Evolutionary conservation across 108 stramenopile species (phyloP).

Genomic region (Cylindrotheca closterium): DNA sequence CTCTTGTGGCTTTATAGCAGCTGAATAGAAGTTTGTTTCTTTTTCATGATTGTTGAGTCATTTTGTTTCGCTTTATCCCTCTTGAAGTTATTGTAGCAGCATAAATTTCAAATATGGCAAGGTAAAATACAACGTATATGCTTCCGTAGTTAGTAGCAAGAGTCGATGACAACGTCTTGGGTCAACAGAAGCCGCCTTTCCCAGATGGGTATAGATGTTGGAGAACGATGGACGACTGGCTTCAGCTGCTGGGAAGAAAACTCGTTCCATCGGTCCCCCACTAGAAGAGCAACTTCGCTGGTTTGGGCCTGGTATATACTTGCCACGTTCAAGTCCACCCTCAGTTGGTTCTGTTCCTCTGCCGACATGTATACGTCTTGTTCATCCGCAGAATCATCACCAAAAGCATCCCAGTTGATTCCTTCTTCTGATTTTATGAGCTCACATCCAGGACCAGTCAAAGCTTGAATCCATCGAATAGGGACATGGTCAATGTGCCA

Average conservation of each 20-base stretch:
- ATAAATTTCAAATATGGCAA: too few species aligned
- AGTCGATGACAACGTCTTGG: slow-evolving; percentile 44
- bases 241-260: background rate
- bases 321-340: slow-evolving; percentile 1
- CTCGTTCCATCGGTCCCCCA: slow-evolving; percentile 8
- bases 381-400: slow-evolving; percentile 31
- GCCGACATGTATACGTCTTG: background rate
- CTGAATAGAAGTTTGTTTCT: too few species aligned
- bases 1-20: too few species aligned
- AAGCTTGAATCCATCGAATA: slow-evolving; percentile 54
- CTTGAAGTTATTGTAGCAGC: too few species aligned
- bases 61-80: too few species aligned
- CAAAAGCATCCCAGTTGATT: slow-evolving; percentile 9
- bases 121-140: too few species aligned
- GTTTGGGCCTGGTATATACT: background rate
- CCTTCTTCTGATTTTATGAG: slow-evolving; percentile 18
- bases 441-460: slow-evolving; percentile 65
- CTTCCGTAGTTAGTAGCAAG: too few species aligned
- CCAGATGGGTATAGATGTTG: slow-evolving; percentile 22
- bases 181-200: slow-evolving; percentile 54
- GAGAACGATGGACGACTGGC: slow-evolving; percentile 58
- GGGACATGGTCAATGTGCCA: slow-evolving; percentile 77
- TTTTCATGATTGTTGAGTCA: too few species aligned
- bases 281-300: slow-evolving; percentile 3
- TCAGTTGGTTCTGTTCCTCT: slow-evolving; percentile 5